Base-by-base conservation (phyloP, 78 protist species). In the Tieghemostelium lacteum region DNA sequence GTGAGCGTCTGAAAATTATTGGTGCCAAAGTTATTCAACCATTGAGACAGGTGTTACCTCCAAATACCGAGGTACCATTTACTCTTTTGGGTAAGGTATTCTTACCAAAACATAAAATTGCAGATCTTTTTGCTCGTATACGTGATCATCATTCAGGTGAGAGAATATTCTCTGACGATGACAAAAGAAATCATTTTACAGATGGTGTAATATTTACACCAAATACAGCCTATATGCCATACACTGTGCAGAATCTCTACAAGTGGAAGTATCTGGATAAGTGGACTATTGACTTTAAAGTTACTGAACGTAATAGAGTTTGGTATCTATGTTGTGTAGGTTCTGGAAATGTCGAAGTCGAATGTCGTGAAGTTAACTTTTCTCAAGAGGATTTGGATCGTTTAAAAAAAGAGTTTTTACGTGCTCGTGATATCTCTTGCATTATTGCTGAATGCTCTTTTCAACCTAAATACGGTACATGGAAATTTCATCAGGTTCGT, bases 181-280 rank as follows among this genome's bases (percentile, higher is more conserved):
- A 64, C 0, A 76, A 65, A 54, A 87, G 86, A 71, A 29, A 49
- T 42, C 86, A 87, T 52, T 8, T 40, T 20, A 73, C 86, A 24
- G 93, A 87, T 76, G 93, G 93, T 52, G 40, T 87, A 22, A 87
- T 87, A n/a, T 74, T 87, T 29, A 87, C 93, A 19, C 83, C 77
- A 37, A 54, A 87, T 37, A 61, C n/a, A 63, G 57, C 76, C 24
- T 87, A 87, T 19, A 40, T 6, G 19, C 37, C 75, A 26, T 67
- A 70, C 24, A 75, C 88, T 0, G 58, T 36, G 20, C 57, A 40
- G 17, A 64, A n/a, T 49, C 29, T 87, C 3, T 87, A 39, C 55
- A 87, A 87, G 7, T 87, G 93, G 93, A 87, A 87, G 28, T 87
- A 87, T 54, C 42, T 67, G 42, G 93, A 87, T 24, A 74, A 74